Conservation (phyloP, 192 early-diverging fungal genomes). For the Coemansia reversa region DNA sequence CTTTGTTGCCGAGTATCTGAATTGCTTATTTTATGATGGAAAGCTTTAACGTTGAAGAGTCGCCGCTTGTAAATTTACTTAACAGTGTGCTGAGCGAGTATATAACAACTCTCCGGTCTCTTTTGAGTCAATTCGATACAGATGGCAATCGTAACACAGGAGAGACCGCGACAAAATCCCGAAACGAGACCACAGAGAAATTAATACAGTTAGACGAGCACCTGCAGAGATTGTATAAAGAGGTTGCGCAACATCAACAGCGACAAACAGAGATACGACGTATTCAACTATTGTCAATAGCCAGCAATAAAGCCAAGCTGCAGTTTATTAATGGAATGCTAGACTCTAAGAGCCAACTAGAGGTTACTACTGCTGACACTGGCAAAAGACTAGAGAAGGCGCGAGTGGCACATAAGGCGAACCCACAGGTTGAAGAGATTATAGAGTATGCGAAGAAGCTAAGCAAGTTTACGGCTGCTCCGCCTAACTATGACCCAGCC, state of each 20-base stretch:
- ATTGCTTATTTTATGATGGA: constrained; percentile 14
- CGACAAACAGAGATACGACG: constrained; percentile 47
- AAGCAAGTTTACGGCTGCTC: constrained; percentile 52
- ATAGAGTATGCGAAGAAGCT: constrained; percentile 54
- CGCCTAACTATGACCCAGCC: constrained; percentile 53
- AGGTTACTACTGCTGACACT: constrained; percentile 20
- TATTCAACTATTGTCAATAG: constrained; percentile 31
- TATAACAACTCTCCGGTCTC: constrained; percentile 25
- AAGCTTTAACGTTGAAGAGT: constrained; percentile 26
- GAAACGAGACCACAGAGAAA: constrained; percentile 6
- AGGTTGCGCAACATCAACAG: constrained; percentile 37
- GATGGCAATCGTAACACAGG: constrained; percentile 33
- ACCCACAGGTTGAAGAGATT: constrained; percentile 34
- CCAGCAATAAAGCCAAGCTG: constrained; percentile 38
- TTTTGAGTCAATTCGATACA: constrained; percentile 44
- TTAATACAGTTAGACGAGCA: constrained; percentile 30
- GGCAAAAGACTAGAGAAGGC: constrained; percentile 22
- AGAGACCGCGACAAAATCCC: constrained; percentile 3
- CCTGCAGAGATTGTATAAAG: constrained; percentile 32
- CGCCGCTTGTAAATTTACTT: constrained; percentile 39
- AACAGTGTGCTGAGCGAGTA: constrained; percentile 38
- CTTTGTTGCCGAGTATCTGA: neutral
- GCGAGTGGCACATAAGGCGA: constrained; percentile 6
- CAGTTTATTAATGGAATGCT: constrained; percentile 40
- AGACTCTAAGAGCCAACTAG: constrained; percentile 36